Evolutionary conservation across 2,329 filamentous ascomycete genomes (phyloP), one percentile per base, ranked within the genome.

Genomic region (Pseudogymnoascus verrucosus): DNA sequence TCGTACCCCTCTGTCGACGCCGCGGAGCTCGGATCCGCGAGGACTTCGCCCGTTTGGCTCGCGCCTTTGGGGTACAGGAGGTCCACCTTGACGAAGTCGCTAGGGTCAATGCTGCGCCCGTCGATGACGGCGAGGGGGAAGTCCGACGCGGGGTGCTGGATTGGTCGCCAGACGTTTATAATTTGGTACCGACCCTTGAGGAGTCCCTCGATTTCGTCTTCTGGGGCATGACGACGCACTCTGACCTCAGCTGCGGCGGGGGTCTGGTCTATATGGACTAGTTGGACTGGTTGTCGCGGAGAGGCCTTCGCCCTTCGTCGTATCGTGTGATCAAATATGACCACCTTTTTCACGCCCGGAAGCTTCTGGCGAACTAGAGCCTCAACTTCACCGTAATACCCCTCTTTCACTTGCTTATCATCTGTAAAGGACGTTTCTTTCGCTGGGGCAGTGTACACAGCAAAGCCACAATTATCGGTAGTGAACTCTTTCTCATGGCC

Each of bases 311-410:
- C 71, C 14, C 83, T 78, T 51, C 88, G 83, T 8, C 91, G 87
- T 73, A 96, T 84, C 8, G 91, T 96, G 78, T 96, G 89, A 79
- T 96, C 91, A 76, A 96, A 96, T 72, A 96, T 78, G 68, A 89
- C 78, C 23, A 95, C 79, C 2, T 82, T 80, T 65, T 82, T 79
- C 19, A 84, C 81, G 59, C 87, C 89, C 0, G 87, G 85, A 23
- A 95, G 78, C 62, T 83, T 75, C 12, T 83, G 76, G 2, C 90
- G 77, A 0, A 96, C 78, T 14, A 96, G 78, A 39, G 79, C 72
- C 75, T 91, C 87, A 6, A 96, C 84, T 73, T 96, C 91, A 0
- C 90, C 87, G 77, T 96, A 96, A 79, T 96, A 96, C 61, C 84
- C 80, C 0, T 76, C 69, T 69, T 82, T 76, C 74, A 96, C 89